Percentiles rank a stretch among this genome's conserved stretches.
Conservation (phyloP, 352 stramenopile species). For the Globisporangium lucens region DNA sequence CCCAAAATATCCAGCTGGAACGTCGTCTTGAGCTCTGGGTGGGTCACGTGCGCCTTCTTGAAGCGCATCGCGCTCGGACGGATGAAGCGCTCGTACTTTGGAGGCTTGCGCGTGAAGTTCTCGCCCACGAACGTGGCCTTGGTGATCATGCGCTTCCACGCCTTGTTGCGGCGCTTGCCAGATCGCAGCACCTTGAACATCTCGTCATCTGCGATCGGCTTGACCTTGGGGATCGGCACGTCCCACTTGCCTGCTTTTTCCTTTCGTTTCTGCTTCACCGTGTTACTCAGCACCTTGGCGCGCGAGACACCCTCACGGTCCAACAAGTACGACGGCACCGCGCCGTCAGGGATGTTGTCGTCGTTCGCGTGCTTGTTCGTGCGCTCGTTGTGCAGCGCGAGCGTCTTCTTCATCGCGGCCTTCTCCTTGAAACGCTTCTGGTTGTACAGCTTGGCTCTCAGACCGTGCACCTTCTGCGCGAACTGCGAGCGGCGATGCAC, state of each 20-base stretch:
- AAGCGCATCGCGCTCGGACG: constrained; percentile 98
- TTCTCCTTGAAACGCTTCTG: constrained; percentile 99
- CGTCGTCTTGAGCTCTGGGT: constrained; percentile 99
- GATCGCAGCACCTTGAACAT: constrained; percentile 99
- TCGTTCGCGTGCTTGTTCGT: constrained; percentile 99
- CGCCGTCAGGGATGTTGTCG: constrained; percentile 95
- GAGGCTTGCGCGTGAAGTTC: constrained; percentile 98
- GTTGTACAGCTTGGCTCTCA: constrained; percentile 99
- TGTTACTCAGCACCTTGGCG: constrained; percentile 99
- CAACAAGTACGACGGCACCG: constrained; percentile 98
- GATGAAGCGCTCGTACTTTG: constrained; percentile 99
- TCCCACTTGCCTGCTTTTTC: constrained; percentile 99
- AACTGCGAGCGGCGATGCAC: constrained; percentile 97
- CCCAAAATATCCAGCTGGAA: constrained; percentile 99
- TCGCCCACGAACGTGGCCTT: constrained; percentile 97
- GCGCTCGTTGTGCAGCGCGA: constrained; percentile 98
- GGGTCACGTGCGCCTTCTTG: constrained; percentile 99
- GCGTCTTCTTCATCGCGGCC: constrained; percentile 99
- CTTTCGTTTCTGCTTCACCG: constrained; percentile 99
- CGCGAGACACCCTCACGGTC: constrained; percentile 98
- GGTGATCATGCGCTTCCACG: constrained; percentile 94
- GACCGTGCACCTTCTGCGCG: constrained; percentile 97
- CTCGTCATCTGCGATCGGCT: constrained; percentile 99
- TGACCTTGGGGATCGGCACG: constrained; percentile 98
- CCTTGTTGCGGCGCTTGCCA: constrained; percentile 95